Percentiles rank a stretch among this genome's conserved stretches.
phyloP scores from a whole-genome alignment of 345 rosid genomes.

The Barbarea vulgaris region DNA sequence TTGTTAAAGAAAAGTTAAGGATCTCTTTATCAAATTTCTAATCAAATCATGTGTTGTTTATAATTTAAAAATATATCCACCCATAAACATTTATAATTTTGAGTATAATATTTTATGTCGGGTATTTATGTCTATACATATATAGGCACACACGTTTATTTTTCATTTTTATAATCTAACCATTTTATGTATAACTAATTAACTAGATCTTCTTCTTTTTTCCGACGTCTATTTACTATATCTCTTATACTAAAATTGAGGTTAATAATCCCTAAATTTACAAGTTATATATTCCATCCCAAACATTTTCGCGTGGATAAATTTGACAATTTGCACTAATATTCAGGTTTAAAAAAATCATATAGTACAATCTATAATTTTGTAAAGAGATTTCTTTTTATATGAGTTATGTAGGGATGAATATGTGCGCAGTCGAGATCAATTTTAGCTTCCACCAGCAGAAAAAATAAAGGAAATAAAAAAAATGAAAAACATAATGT shows the following conservation, averaged over 20 bases:
- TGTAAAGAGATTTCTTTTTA: not conserved
- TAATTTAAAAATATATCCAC: not conserved
- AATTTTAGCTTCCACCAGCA: not conserved
- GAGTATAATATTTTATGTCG: slow-evolving; percentile 8
- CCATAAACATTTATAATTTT: slow-evolving; percentile 5
- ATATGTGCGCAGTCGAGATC: not conserved
- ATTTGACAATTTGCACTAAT: not conserved
- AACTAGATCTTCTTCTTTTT: no score
- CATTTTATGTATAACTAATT: not conserved
- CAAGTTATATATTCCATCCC: not conserved
- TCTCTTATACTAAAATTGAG: not conserved
- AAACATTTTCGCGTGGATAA: not conserved
- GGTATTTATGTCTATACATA: slow-evolving; percentile 20
- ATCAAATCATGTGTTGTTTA: slow-evolving; percentile 4
- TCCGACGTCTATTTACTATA: no score
- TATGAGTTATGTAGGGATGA: not conserved
- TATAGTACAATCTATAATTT: not conserved
- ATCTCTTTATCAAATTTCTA: not conserved
- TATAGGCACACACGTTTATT: slow-evolving; percentile 28
- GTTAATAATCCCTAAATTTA: not conserved
- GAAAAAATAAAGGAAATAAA: not conserved
- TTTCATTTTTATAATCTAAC: not conserved
- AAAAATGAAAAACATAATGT: not conserved
- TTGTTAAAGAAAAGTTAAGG: not conserved
- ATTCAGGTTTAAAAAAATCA: not conserved